Percentiles rank a stretch among this genome's conserved stretches.
phyloP scores from a whole-genome alignment of 2,329 filamentous ascomycete species.

The Clarireedia homoeocarpa region DNA sequence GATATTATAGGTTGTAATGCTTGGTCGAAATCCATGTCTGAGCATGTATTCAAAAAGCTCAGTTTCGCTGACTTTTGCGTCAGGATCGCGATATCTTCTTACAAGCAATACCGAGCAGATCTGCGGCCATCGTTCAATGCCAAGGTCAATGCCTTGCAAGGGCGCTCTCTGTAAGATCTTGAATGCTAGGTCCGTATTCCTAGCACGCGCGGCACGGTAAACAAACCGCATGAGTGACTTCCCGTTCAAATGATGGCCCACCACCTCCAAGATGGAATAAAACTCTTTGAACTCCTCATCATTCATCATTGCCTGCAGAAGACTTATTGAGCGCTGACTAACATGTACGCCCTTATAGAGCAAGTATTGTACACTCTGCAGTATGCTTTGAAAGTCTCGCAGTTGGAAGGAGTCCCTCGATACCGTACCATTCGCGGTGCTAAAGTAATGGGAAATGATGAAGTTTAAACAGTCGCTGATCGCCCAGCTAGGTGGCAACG shows the following conservation, averaged over 20 bases:
- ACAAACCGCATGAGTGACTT: conserved; percentile 25
- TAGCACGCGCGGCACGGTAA: conserved; percentile 33
- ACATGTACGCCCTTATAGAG: conserved; percentile 1
- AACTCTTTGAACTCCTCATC: conserved; percentile 13
- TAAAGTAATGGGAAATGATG: conserved; percentile 6
- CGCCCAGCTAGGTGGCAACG: conserved; percentile 5
- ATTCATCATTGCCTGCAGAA: conserved; percentile 16
- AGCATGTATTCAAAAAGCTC: conserved; percentile 49
- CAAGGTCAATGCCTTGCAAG: conserved; percentile 36
- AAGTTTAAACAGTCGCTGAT: conserved; percentile 6
- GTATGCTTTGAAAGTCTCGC: conserved; percentile 1
- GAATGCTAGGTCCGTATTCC: conserved; percentile 32
- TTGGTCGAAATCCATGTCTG: conserved; percentile 53
- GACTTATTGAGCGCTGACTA: conserved; percentile 18
- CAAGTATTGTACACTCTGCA: not conserved
- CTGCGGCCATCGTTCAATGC: conserved; percentile 40
- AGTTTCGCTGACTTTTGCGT: conserved; percentile 40
- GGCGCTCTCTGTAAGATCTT: conserved; percentile 36
- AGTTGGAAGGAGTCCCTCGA: not conserved
- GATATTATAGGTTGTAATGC: conserved; percentile 55
- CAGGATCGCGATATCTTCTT: conserved; percentile 29
- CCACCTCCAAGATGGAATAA: conserved; percentile 15
- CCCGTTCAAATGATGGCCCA: conserved; percentile 15
- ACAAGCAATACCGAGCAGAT: conserved; percentile 53
- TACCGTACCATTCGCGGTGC: not conserved